These are phyloP conservation scores for Piper betle DNA, from an alignment of 164 flowering plant genomes.

Conservation along the genomic window DNA sequence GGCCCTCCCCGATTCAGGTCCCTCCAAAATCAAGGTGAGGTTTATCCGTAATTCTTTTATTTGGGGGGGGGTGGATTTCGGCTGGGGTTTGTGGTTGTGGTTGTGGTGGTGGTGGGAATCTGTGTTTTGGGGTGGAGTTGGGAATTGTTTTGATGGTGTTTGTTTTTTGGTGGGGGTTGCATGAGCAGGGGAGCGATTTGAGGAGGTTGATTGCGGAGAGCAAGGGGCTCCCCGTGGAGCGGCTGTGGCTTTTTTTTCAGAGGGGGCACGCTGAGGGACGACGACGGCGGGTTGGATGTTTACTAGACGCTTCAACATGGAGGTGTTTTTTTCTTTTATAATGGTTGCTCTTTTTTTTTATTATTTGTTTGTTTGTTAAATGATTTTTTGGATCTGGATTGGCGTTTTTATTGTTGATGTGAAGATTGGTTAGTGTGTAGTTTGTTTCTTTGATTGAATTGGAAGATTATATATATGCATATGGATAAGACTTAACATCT, in stretches of 20 bases:
- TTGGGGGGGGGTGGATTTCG: not conserved
- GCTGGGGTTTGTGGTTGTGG: not conserved
- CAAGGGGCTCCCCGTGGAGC: conserved; percentile 33
- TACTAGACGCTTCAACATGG: conserved; percentile 39
- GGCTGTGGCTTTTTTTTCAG: conserved; percentile 57
- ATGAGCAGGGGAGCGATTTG: conserved; percentile 50
- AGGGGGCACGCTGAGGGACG: conserved; percentile 55
- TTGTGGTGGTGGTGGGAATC: too few species aligned
- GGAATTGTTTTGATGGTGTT: too few species aligned
- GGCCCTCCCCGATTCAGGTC: conserved; percentile 47
- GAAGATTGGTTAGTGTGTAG: too few species aligned
- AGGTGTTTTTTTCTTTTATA: conserved; percentile 25
- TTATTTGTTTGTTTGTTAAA: not conserved
- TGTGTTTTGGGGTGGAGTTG: too few species aligned
- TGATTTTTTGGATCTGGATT: not conserved
- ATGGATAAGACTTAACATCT: too few species aligned
- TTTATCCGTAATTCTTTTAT: not conserved
- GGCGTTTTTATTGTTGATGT: too few species aligned
- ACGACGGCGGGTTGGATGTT: conserved; percentile 37
- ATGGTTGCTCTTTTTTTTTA: too few species aligned
- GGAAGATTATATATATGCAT: too few species aligned
- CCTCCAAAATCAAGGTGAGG: conserved; percentile 50
- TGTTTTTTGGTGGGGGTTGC: not conserved
- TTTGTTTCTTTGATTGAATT: too few species aligned
- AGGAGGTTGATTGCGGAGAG: conserved; percentile 47